These are phyloP conservation scores for Leccinum fallax DNA, from an alignment of 1,284 basidiomycete species.

Conservation along the genomic window DNA sequence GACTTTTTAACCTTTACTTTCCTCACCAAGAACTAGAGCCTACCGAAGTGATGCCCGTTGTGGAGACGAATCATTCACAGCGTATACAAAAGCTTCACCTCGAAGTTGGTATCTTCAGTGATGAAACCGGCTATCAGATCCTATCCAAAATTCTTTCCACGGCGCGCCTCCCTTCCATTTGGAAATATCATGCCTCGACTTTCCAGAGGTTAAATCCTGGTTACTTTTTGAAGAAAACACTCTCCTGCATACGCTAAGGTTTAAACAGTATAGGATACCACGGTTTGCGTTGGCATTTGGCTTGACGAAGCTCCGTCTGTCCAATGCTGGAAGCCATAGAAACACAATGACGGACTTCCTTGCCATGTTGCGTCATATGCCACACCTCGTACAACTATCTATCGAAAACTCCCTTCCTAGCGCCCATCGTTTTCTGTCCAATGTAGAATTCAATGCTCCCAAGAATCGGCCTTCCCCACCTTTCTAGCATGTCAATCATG, in stretches of 20 bases:
- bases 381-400: not conserved
- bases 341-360: not conserved
- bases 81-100: not conserved
- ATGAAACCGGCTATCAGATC: not conserved
- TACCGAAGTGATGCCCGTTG: not conserved
- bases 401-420: not conserved
- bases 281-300: not conserved
- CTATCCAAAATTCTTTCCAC: not conserved
- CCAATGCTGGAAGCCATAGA: not conserved
- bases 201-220: not conserved
- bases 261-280: not conserved
- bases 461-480: not conserved
- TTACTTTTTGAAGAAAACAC: not conserved
- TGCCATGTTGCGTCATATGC: not conserved
- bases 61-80: not conserved
- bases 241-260: not conserved
- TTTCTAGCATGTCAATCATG: not conserved
- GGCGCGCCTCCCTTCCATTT: not conserved
- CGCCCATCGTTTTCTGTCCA: not conserved
- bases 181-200: not conserved
- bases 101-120: not conserved
- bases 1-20: not conserved
- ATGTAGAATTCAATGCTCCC: no score
- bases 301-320: not conserved
- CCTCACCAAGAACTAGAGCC: not conserved